Conservation (phyloP, 352 stramenopile genomes). For the Phytophthora cryptogea region DNA sequence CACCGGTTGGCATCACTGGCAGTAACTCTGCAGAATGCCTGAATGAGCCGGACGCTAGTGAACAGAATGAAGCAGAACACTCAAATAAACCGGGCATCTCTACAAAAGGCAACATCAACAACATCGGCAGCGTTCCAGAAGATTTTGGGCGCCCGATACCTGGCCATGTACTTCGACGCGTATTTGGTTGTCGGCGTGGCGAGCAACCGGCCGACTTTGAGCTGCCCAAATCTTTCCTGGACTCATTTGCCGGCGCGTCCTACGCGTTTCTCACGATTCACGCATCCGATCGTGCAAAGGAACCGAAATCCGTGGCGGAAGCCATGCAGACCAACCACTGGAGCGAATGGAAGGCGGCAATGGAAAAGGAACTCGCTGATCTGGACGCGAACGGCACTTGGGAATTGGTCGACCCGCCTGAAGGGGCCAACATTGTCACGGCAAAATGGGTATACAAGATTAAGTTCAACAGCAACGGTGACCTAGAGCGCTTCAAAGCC, state of each 20-base stretch:
- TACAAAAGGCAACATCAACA: not conserved
- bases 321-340: not conserved
- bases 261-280: not conserved
- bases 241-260: not conserved
- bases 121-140: not conserved
- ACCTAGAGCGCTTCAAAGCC: constrained; percentile 7
- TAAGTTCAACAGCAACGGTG: constrained; percentile 7
- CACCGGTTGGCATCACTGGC: too few species aligned
- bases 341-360: not conserved
- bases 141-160: constrained; percentile 1
- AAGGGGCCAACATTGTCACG: constrained; percentile 9
- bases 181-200: not conserved
- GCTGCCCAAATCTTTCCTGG: constrained; percentile 1
- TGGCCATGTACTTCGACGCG: not conserved
- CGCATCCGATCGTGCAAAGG: not conserved
- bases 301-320: not conserved
- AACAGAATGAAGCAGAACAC: too few species aligned
- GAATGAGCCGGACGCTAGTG: too few species aligned
- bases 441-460: constrained; percentile 13
- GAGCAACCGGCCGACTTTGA: not conserved
- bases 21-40: too few species aligned
- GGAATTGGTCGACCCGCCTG: constrained; percentile 1
- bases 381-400: not conserved
- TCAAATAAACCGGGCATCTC: not conserved
- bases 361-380: not conserved